Conservation (phyloP, 2,329 filamentous ascomycete species). For the Metarhizium sp. region DNA sequence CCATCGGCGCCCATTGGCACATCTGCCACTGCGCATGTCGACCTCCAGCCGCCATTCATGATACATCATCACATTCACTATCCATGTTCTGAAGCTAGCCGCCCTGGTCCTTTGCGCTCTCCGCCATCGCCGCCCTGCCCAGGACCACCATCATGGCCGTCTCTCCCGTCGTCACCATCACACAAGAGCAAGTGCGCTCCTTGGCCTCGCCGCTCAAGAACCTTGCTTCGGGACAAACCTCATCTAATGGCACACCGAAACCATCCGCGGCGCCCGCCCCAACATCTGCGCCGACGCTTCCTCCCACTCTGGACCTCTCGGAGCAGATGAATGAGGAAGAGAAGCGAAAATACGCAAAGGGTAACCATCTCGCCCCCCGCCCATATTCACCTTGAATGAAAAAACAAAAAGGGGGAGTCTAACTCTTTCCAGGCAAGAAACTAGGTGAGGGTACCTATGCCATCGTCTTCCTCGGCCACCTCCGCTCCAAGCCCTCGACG, state of each 20-base stretch:
- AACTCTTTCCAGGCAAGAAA: conserved; percentile 56
- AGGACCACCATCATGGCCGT: conserved; percentile 28
- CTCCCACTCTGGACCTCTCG: conserved; percentile 48
- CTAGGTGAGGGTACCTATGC: conserved; percentile 96
- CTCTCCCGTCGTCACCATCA: conserved; percentile 33
- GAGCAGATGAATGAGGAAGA: conserved; percentile 76
- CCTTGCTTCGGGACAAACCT: conserved; percentile 25
- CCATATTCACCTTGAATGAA: too few species aligned
- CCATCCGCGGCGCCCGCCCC: conserved; percentile 19
- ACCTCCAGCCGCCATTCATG: too few species aligned
- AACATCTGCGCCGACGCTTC: conserved; percentile 18
- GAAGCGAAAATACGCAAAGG: conserved; percentile 84
- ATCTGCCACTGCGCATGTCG: too few species aligned
- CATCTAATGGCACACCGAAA: conserved; percentile 36
- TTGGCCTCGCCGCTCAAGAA: conserved; percentile 36
- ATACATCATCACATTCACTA: too few species aligned
- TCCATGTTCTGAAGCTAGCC: too few species aligned
- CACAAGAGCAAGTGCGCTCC: conserved; percentile 20
- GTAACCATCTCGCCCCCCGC: conserved; percentile 26
- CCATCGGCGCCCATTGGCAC: too few species aligned
- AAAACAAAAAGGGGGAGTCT: too few species aligned
- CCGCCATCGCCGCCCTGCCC: too few species aligned
- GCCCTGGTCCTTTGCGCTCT: too few species aligned
- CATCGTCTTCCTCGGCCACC: conserved; percentile 83
- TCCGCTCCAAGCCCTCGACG: conserved; percentile 59